These are phyloP conservation scores for Vitis hybrid DNA, from an alignment of 177 flowering plant species.

Conservation along the genomic window DNA sequence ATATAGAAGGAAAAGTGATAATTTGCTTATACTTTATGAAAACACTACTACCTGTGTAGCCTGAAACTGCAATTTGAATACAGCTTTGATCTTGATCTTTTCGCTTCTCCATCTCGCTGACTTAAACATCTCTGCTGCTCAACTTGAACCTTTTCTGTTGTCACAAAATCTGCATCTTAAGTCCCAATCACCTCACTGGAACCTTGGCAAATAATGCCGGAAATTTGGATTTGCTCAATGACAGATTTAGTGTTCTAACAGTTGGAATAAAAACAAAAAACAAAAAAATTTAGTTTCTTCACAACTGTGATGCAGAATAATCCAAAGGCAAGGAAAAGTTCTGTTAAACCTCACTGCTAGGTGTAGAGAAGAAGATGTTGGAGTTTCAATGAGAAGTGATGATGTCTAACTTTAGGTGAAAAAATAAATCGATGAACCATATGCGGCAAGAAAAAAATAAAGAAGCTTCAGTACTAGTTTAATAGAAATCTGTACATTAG, in stretches of 20 bases:
- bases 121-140: constrained; percentile 35
- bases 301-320: too few species aligned
- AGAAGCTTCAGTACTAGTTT: too few species aligned
- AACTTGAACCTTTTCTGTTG: background rate
- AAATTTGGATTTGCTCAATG: background rate
- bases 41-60: constrained; percentile 35
- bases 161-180: background rate
- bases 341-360: too few species aligned
- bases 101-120: constrained; percentile 35
- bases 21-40: background rate
- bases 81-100: constrained; percentile 44
- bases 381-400: background rate
- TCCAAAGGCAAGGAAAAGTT: too few species aligned
- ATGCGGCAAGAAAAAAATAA: too few species aligned
- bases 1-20: background rate
- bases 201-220: constrained; percentile 1
- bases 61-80: constrained; percentile 45
- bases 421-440: too few species aligned
- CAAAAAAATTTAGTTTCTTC: too few species aligned
- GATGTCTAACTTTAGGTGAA: too few species aligned
- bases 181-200: constrained; percentile 2
- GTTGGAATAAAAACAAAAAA: constrained; percentile 1
- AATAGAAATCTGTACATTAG: too few species aligned
- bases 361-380: too few species aligned
- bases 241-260: background rate